phyloP scores from a whole-genome alignment of 371 early-diverging fungal genomes.

The Mortierella sp. region DNA sequence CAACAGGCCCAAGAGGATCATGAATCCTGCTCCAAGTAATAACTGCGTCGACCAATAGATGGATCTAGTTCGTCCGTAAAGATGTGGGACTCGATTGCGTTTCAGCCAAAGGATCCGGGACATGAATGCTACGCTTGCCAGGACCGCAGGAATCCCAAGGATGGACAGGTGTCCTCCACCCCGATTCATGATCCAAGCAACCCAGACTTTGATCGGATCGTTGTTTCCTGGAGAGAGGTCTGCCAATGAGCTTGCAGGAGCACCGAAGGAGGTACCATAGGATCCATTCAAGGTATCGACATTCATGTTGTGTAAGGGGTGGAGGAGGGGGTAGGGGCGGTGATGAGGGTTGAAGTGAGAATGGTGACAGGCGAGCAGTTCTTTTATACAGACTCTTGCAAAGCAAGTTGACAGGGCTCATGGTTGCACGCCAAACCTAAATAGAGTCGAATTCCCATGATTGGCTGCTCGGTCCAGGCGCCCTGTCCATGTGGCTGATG shows the following conservation, averaged over 20 bases:
- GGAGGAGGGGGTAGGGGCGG: too few species aligned
- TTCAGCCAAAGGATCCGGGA: constrained; percentile 6
- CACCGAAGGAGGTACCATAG: too few species aligned
- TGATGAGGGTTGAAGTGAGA: too few species aligned
- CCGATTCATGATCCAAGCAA: neutral
- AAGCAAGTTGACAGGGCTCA: too few species aligned
- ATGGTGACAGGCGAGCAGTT: neutral
- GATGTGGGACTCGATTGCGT: constrained; percentile 13
- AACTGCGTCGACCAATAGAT: constrained; percentile 26
- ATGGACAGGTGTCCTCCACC: constrained; percentile 9
- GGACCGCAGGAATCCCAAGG: constrained; percentile 17
- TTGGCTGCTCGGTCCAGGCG: too few species aligned
- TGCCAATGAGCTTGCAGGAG: too few species aligned
- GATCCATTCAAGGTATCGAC: too few species aligned
- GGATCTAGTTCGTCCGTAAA: constrained; percentile 14
- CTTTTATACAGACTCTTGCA: too few species aligned
- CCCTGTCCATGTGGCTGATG: too few species aligned
- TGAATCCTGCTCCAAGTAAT: neutral
- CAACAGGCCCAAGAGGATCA: constrained; percentile 3
- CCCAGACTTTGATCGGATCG: constrained; percentile 6
- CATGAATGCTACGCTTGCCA: constrained; percentile 2
- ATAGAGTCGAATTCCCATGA: too few species aligned
- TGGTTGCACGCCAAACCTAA: too few species aligned
- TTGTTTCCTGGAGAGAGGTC: neutral
- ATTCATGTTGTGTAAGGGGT: too few species aligned